Evolutionary conservation across 495 filamentous ascomycete species (phyloP), one percentile per base, ranked within the genome.

Genomic region (Talaromyces liani): DNA sequence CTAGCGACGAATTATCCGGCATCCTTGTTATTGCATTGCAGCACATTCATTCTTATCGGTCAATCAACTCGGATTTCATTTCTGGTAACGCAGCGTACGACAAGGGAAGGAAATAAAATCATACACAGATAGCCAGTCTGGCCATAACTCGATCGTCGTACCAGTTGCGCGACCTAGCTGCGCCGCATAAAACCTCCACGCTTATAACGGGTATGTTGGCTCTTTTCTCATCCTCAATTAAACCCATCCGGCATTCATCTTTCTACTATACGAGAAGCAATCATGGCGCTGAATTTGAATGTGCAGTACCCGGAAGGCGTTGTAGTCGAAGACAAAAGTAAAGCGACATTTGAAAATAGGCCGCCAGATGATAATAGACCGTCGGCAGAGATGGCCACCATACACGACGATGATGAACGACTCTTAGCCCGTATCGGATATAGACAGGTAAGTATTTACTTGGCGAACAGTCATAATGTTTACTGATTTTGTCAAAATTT

Each of bases 381-480:
- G n/a, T 34, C 47, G 53, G 64, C 58, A n/a, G 53, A 58, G 54
- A 80, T 80, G 78, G 70, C 73, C 1, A 79, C 82, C 0, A 83
- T 87, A 54, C 73, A 83, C 25, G 81, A 90, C 68, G 84, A 87
- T 58, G 87, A 90, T 65, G 86, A 88, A 71, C 80, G 84, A 36
- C 68, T 88, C 39, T 75, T 90, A 22, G 85, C 84, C 59, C 82
- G 84, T 22, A 88, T 90, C 67, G 87, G 87, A 18, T 90, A 90
- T 71, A 83, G 81, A 68, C 87, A 88, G 77, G 87, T 89, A 75
- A 34, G 68, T 25, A 2, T 45, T 5, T 20, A 60, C 20, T 49
- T 20, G 24, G 12, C 51, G 7, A 29, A 9, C 24, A 36, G 0
- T 31, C n/a, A 8, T 18, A n/a, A 4, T 49, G n/a, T 45, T 8